Base-by-base conservation (phyloP, 2,329 filamentous ascomycete species). In the Fusarium transvaalense region DNA sequence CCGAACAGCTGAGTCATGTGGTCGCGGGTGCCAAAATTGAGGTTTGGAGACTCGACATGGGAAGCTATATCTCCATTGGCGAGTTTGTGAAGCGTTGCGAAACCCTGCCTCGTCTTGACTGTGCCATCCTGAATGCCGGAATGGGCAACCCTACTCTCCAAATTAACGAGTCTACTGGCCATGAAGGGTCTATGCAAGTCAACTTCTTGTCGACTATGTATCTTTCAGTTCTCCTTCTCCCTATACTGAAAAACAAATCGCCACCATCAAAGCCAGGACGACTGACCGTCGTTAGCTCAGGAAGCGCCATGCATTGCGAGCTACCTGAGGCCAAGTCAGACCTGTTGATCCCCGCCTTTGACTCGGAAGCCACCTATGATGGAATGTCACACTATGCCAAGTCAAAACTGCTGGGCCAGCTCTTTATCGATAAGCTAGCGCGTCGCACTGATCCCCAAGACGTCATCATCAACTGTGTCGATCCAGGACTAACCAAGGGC, bases 191-290 rank as follows among this genome's bases (percentile, higher is more conserved):
- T 1, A 12, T 62, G 0, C 59, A 62, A 8, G 35, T 62, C 25
- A 62, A 62, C 13, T 62, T 62, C 10, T n/a, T 62, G 5, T 62
- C 59, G 1, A 62, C 41, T 0, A 47, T 56, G 41, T 56, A 56
- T 1, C 23, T 62, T 0, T 46, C 57, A 0, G 23, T 62, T 5
- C 17, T 62, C 7, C 35, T 62, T 7, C 27, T 62, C 3, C 59
- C 59, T 0, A n/a, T 62, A 2, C 35, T 62, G 7, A 56, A 32
- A 4, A 19, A 6, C 0, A 62, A 27, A 9, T 10, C 47, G 3
- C 21, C 25, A 1, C 0, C 14, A 10, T 7, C 29, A 2, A 47
- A n/a, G 2, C 35, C 57, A 5, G 57, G 57, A 1, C 35, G 57
- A 2, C 12, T 62, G 1, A 56, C 35, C 2, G n/a, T 62, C 1